Base-by-base conservation (phyloP, 2,329 filamentous ascomycete genomes). In the Fusarium zealandicum region DNA sequence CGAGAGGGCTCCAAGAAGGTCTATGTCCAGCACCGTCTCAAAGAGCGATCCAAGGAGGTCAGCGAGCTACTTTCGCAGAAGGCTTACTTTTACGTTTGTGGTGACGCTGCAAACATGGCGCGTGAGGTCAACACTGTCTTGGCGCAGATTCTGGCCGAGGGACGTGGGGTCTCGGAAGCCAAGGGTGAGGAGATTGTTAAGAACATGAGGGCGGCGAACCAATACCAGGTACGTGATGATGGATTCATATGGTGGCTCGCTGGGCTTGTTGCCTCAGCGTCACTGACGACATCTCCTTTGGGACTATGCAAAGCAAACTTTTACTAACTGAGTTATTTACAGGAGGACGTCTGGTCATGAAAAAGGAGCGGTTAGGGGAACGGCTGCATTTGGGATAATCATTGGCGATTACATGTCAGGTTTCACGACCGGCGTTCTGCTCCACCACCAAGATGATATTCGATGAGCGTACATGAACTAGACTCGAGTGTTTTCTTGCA, bases 131-230 rank as follows among this genome's bases (percentile, higher is more conserved):
- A 96, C 73, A 81, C 88, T 18, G 86, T 92, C n/a, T 81, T 99
- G 36, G 89, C 83, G 20, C 88, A 96, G 72, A 96, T 98, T 70
- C 88, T 99, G 66, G 82, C 92, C 20, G 86, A 93, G 72, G 84
- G 96, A 74, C 85, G 95, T 47, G 89, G 89, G 43, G 82, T 98
- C 53, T 82, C 91, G 2, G 89, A 93, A 69, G 81, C 88, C 61
- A 96, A 96, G 82, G 95, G 86, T 12, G 95, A 99, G 77, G 93
- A 98, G 71, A 88, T 97, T 69, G 92, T 99, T 57, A 99, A 98
- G 85, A 88, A 88, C 68, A 97, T 99, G 93, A 88, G 95, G 70
- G 88, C 90, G 64, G 87, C 89, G 63, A 97, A 96, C 76, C 91
- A 95, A 75, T 99, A 99, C 81, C 96, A 99, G 83, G 95, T 88